These are phyloP conservation scores for Jaenimonas drosophilae DNA, from an alignment of 208 protist genomes.

Conservation along the genomic window DNA sequence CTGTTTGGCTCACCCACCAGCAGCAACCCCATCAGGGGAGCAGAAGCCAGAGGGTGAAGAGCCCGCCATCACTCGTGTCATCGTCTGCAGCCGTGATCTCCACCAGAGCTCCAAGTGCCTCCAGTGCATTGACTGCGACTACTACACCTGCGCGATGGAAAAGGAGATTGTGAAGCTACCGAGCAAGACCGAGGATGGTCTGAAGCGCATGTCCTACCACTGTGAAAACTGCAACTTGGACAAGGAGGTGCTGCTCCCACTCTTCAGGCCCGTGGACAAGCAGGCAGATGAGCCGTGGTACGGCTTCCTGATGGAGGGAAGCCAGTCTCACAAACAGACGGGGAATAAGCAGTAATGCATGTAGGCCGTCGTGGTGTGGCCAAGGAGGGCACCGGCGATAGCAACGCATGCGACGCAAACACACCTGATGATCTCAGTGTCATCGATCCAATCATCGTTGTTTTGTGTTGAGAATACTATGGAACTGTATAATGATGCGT, in stretches of 20 bases:
- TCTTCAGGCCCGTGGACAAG: conserved; percentile 61
- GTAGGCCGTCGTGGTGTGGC: too few species aligned
- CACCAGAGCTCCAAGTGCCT: conserved; percentile 75
- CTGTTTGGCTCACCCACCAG: too few species aligned
- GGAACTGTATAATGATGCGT: not conserved
- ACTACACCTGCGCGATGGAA: conserved; percentile 68
- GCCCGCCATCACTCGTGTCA: conserved; percentile 29
- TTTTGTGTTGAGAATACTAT: not conserved
- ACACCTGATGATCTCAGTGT: too few species aligned
- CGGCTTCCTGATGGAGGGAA: conserved; percentile 61
- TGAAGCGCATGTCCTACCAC: conserved; percentile 68
- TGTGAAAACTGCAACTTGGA: conserved; percentile 74
- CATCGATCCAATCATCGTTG: too few species aligned
- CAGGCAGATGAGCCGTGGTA: conserved; percentile 70
- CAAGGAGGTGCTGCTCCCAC: conserved; percentile 63
- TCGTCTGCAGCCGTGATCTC: conserved; percentile 65
- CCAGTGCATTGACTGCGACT: conserved; percentile 80
- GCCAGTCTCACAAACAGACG: conserved; percentile 40
- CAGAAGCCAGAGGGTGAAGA: too few species aligned
- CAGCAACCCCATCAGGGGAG: too few species aligned
- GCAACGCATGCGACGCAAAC: too few species aligned
- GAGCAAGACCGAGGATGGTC: conserved; percentile 65
- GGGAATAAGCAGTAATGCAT: too few species aligned
- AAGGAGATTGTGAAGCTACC: conserved; percentile 75
- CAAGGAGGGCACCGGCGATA: too few species aligned